These are phyloP conservation scores for Chiua sp. DNA, from an alignment of 1,284 basidiomycete genomes.

Conservation along the genomic window DNA sequence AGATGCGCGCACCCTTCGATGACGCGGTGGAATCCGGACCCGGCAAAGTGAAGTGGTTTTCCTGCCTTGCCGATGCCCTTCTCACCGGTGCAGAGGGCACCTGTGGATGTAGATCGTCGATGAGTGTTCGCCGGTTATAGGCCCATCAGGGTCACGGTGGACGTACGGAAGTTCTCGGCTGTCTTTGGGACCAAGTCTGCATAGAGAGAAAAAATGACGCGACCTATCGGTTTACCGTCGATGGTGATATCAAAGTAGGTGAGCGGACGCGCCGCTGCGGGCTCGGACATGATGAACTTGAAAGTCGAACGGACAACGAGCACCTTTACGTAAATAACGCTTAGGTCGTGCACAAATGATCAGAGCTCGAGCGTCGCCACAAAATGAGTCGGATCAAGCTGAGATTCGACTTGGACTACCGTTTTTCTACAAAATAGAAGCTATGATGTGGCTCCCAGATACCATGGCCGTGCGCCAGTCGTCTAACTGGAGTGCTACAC, in stretches of 20 bases:
- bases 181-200: conserved; percentile 86
- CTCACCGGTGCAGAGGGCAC: conserved; percentile 90
- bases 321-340: conserved; percentile 13
- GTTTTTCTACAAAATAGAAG: too few relatives aligned
- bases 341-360: too few relatives aligned
- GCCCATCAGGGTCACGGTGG: not conserved
- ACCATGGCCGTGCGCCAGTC: too few relatives aligned
- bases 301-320: not conserved
- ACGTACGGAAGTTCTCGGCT: conserved; percentile 88
- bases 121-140: not conserved
- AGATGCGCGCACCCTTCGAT: conserved; percentile 72
- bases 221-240: conserved; percentile 69
- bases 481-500: too few relatives aligned
- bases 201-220: conserved; percentile 81
- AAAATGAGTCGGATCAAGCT: too few relatives aligned
- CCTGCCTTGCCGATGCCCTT: conserved; percentile 69
- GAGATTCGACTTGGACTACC: too few relatives aligned
- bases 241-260: conserved; percentile 86
- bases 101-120: conserved; percentile 39
- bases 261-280: conserved; percentile 46
- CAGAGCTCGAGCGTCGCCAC: too few relatives aligned
- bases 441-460: too few relatives aligned
- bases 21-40: conserved; percentile 89
- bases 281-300: conserved; percentile 22
- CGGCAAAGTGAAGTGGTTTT: conserved; percentile 72